Base-by-base conservation (phyloP, 2,329 filamentous ascomycete species). In the Arthrinium phaeospermum region DNA sequence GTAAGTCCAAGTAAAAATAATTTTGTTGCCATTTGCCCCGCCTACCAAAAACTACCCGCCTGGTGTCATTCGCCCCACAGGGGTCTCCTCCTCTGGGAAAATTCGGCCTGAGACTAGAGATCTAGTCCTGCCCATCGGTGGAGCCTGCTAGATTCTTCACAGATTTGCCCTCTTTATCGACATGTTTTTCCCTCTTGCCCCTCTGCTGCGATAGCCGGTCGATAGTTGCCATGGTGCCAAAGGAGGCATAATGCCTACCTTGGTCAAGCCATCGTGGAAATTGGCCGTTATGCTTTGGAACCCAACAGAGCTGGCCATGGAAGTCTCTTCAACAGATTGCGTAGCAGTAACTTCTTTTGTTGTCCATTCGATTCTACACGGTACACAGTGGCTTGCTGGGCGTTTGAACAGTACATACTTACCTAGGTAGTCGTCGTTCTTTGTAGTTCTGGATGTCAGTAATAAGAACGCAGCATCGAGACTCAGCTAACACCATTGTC, bases 11-110 rank as follows among this genome's bases (percentile, higher is more conserved):
- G 57, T 64, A 64, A 64, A 64, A 41, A 64, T 41, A 64, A 64
- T 64, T 64, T 64, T 41, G 57, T 64, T 64, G 57, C 57, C 57
- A 64, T 64, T 22, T 64, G 57, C 57, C 57, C 57, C 57, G 57
- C 57, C 53, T n/a, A 49, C 46, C 8, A n/a, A n/a, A 22, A n/a
- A 22, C 46, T 41, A 64, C 57, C 57, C 57, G 57, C 57, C 57
- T 41, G 34, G 30, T 64, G 57, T 41, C 57, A 41, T 64, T 41
- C 57, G 57, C 57, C 57, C 57, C 57, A 64, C 57, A 64, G 34
- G 57, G 57, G 57, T 64, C 57, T 64, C 57, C 57, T 64, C 57
- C 57, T 41, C n/a, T 41, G 30, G 57, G 57, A 64, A 64, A 64
- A 64, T 41, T 64, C 34, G 57, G 34, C 57, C 34, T 64, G 57